phyloP scores from a whole-genome alignment of 768 basidiomycete genomes.

The Mycena metata region DNA sequence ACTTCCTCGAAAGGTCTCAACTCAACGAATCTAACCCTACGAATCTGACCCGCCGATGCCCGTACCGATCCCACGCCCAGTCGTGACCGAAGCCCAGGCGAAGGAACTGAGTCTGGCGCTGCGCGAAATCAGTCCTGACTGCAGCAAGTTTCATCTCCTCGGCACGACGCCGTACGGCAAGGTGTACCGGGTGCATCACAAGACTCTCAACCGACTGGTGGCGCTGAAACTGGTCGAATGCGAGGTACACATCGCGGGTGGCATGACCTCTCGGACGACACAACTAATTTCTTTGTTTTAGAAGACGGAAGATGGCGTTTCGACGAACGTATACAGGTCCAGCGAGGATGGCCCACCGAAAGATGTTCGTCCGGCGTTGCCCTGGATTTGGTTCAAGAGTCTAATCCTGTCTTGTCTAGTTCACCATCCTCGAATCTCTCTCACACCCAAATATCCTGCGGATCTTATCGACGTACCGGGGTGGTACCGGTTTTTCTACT shows the following conservation, averaged over 20 bases:
- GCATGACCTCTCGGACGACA: background rate
- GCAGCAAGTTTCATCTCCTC: constrained; percentile 1
- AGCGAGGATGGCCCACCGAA: background rate
- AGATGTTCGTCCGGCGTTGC: background rate
- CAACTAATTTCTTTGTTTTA: too few relatives aligned
- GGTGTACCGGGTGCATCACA: constrained; percentile 2
- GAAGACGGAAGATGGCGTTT: background rate
- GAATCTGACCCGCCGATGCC: too few relatives aligned
- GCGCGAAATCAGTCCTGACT: background rate
- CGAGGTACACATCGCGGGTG: background rate
- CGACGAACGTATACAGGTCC: background rate
- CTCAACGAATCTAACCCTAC: too few relatives aligned
- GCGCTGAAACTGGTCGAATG: constrained; percentile 14
- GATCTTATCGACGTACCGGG: constrained; percentile 13
- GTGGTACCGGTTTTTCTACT: background rate
- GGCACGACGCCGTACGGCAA: background rate
- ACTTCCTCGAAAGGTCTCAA: too few relatives aligned
- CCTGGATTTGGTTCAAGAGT: background rate
- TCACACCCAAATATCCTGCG: constrained; percentile 22
- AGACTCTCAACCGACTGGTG: background rate
- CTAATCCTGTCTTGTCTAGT: background rate
- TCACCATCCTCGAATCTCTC: constrained; percentile 4
- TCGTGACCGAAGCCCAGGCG: background rate
- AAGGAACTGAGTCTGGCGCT: background rate
- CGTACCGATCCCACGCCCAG: too few relatives aligned